phyloP scores from a whole-genome alignment of 257 asterid species.

The Solanum chaucha region DNA sequence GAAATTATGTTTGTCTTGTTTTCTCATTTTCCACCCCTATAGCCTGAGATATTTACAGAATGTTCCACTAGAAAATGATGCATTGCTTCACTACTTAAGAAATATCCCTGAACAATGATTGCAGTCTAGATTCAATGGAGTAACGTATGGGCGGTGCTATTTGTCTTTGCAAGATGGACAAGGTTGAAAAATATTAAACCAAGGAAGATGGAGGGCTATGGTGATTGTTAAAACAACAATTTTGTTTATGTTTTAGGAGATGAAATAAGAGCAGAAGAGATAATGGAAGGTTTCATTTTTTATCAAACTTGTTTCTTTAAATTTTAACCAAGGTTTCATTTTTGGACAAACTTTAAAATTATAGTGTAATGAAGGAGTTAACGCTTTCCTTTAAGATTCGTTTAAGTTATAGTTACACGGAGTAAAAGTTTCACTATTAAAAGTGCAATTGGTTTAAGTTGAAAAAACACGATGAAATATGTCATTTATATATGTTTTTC shows the following conservation, averaged over 20 bases:
- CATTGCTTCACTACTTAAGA: too few relatives aligned
- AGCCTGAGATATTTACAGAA: background rate
- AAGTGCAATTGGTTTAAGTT: background rate
- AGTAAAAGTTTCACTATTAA: background rate
- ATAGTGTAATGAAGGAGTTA: background rate
- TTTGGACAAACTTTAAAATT: background rate
- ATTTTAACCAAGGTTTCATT: too few relatives aligned
- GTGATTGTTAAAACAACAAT: background rate
- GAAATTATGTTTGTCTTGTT: background rate
- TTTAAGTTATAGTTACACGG: background rate
- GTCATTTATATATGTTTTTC: background rate
- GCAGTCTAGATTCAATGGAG: background rate
- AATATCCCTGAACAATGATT: background rate
- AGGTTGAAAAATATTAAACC: background rate
- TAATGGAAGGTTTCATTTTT: background rate
- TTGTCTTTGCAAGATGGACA: background rate
- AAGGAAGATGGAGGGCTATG: background rate
- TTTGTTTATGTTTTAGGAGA: too few relatives aligned
- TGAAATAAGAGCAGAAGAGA: background rate
- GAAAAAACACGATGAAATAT: background rate
- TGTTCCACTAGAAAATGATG: background rate
- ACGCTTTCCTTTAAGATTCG: background rate
- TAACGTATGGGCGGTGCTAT: too few relatives aligned
- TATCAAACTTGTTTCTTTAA: background rate
- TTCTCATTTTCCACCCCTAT: background rate